Evolutionary conservation across 805 yeast species (phyloP), one percentile per base, ranked within the genome.

Genomic region (Candida golubevii): DNA sequence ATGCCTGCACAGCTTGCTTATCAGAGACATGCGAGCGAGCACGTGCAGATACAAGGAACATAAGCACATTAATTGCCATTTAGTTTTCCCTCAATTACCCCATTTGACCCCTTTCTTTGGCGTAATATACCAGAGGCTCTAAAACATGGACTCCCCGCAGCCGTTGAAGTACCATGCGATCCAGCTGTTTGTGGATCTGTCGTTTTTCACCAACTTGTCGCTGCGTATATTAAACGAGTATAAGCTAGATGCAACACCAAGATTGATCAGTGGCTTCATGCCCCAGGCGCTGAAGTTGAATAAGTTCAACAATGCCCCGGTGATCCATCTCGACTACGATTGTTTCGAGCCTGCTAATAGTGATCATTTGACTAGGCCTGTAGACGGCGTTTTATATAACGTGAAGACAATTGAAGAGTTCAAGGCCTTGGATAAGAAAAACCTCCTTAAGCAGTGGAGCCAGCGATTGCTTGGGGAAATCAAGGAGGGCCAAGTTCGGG

Each of bases 361-460:
- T 14, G 48, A 44, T 8, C 26, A 39, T 12, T 39, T 34, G 23
- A 51, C 60, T 48, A 11, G 37, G 43, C 57, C 31, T 51, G 51
- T 44, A 0, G 45, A 57, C 1, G 82, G 81, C 0, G 47, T 45
- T 11, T 38, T 77, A 12, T 38, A 65, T 36, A 89, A 89, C 59
- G 78, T 81, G 37, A 93, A 93, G 63, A 88, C 96, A 0, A 70
- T 89, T 30, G 97, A 91, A 53, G 89, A 87, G 50, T 93, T 93
- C 66, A 88, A 84, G 57, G 62, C 62, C 14, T 54, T 79, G 0
- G 84, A 88, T 57, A 93, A 91, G 63, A 70, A 72, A 23, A 61
- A 65, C 5, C 72, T 85, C 44, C 56, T 90, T n/a, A 63, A 65
- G 26, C 45, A 48, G 14, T 67, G 73, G 71, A 72, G 72, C 7